phyloP scores from a whole-genome alignment of 768 basidiomycete species.

The Trametes cubensis region DNA sequence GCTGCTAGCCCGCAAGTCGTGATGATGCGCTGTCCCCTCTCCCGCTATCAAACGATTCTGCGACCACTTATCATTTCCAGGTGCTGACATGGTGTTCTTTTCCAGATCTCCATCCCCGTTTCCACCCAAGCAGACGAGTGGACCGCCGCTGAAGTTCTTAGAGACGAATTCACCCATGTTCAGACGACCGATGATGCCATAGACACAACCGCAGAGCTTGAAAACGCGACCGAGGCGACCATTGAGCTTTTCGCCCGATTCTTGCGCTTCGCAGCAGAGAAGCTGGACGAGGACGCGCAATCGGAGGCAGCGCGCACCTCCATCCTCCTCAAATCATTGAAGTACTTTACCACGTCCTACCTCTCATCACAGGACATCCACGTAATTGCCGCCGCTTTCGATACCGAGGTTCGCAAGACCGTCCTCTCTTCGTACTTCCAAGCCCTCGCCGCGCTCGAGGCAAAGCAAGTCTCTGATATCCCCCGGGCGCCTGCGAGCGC shows the following conservation, averaged over 20 bases:
- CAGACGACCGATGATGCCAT: constrained; percentile 60
- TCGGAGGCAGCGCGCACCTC: constrained; percentile 56
- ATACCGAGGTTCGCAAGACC: constrained; percentile 72
- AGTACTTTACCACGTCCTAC: constrained; percentile 77
- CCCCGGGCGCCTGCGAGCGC: constrained; percentile 66
- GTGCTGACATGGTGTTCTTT: constrained; percentile 13
- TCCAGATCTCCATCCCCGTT: constrained; percentile 83
- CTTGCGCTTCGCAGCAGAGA: constrained; percentile 72
- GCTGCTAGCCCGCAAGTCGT: not conserved
- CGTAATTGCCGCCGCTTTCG: constrained; percentile 73
- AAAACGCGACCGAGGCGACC: constrained; percentile 62
- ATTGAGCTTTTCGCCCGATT: constrained; percentile 84
- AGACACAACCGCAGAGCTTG: constrained; percentile 54
- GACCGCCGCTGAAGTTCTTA: constrained; percentile 89
- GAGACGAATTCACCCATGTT: constrained; percentile 82
- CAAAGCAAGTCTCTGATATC: constrained; percentile 53
- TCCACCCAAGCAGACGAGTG: constrained; percentile 81
- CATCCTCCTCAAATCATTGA: constrained; percentile 74
- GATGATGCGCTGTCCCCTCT: too few species aligned
- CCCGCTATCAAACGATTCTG: not conserved
- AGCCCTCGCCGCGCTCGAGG: constrained; percentile 71
- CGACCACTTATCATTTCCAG: not conserved
- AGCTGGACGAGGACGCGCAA: constrained; percentile 57
- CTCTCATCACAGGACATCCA: constrained; percentile 79
- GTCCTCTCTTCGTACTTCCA: constrained; percentile 80